Base-by-base conservation (phyloP, 352 stramenopile genomes). In the Thalassiosira oceanica region DNA sequence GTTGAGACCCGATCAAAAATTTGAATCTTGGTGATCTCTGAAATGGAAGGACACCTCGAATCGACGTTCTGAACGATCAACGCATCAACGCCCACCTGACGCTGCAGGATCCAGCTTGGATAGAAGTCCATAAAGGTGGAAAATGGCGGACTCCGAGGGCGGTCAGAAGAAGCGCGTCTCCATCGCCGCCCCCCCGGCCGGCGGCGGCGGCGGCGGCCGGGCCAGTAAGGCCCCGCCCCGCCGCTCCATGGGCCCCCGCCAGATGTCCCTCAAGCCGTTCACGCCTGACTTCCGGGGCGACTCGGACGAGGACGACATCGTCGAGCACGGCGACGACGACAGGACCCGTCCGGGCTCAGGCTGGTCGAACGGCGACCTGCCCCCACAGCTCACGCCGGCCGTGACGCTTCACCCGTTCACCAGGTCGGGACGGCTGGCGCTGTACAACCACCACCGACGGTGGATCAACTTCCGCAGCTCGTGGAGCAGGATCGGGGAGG, bases 401-500 rank as follows among this genome's bases (percentile, higher is more conserved):
- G 33, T 74, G 6, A 74, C 63, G 24, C 63, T 89, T 18, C 84
- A 83, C 45, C 79, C 82, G 13, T 57, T 69, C 26, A 89, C 82
- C 7, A 57, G 72, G 10, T 61, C 78, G 3, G 82, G 82, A 11
- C 64, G 61, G 27, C 31, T 89, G 1, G 45, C 78, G 26, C 51
- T 89, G 2, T 89, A 86, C 58, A 43, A 29, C 6, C 60, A 62
- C 8, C 70, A 87, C 44, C 72, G 82, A 50, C 72, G 82, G n/a
- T 87, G 79, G 82, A 79, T 89, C 50, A 74, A 81, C 39, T 68
- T 87, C 36, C 42, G 61, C 46, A 63, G 33, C 3, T 56, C 55
- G 2, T 89, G 82, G 82, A 85, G 78, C 37, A 52, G 82, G 0
- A 84, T 89, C 31, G 82, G 82, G 3, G 23, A 55, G 7, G 50